Conservation (phyloP, 306 rosid genomes). For the Cicer bijugum region DNA sequence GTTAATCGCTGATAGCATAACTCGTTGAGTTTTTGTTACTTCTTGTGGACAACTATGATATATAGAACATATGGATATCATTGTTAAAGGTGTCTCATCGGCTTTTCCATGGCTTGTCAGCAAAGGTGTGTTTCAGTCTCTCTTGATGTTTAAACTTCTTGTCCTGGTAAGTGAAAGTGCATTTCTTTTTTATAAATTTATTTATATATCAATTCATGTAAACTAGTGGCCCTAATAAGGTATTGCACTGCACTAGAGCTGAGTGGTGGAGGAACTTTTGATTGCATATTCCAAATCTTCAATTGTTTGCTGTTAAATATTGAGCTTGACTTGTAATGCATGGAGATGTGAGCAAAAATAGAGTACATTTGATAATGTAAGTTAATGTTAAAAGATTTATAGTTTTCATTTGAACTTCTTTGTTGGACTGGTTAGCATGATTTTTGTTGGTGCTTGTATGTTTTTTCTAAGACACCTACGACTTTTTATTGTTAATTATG, state of each 20-base stretch:
- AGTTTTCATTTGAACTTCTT: too few relatives aligned
- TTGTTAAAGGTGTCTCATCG: constrained; percentile 63
- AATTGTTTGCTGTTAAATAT: not conserved
- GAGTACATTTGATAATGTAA: not conserved
- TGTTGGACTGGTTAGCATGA: too few relatives aligned
- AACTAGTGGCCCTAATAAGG: not conserved
- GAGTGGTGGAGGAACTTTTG: not conserved
- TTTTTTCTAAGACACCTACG: too few relatives aligned
- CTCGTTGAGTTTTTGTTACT: constrained; percentile 64
- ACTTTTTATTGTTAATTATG: too few relatives aligned
- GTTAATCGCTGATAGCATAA: too few relatives aligned
- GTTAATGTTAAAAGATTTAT: too few relatives aligned
- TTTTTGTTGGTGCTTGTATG: too few relatives aligned
- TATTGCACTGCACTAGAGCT: not conserved
- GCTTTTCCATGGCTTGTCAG: constrained; percentile 57
- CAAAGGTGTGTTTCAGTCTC: constrained; percentile 65
- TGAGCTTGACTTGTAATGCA: not conserved
- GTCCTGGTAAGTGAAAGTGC: constrained; percentile 30
- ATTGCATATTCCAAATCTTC: not conserved
- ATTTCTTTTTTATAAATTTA: too few relatives aligned
- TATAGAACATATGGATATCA: constrained; percentile 49
- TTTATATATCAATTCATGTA: not conserved
- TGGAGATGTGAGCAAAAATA: not conserved
- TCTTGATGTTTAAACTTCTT: constrained; percentile 58
- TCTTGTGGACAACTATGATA: constrained; percentile 76